Evolutionary conservation across 202 grass and related monocot genomes (phyloP).

Genomic region (Tripidium arundinaceum): DNA sequence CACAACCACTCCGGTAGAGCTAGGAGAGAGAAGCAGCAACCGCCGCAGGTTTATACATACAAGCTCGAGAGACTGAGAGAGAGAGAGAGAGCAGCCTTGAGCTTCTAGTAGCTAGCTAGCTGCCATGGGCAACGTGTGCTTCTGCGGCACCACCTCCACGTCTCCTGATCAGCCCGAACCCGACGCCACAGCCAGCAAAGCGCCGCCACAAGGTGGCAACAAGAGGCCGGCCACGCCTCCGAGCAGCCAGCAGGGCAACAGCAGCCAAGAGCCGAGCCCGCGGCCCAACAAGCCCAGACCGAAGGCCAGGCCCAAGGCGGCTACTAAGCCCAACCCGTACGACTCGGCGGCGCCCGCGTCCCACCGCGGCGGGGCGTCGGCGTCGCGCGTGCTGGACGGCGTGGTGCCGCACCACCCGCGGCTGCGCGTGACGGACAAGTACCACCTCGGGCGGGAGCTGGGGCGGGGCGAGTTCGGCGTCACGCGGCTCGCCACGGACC

Average conservation of each 20-base stretch:
- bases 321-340: conserved; percentile 32
- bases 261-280: conserved; percentile 10
- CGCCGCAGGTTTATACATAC: not conserved
- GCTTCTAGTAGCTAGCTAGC: too few relatives aligned
- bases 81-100: not conserved
- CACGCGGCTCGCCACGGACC: conserved; percentile 57
- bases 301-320: not conserved
- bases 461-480: conserved; percentile 77
- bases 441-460: conserved; percentile 50
- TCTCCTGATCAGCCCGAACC: not conserved
- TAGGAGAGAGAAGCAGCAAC: not conserved
- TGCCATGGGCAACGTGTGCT: conserved; percentile 42
- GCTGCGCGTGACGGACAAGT: conserved; percentile 67
- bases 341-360: not conserved
- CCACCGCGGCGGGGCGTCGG: not conserved
- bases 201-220: not conserved
- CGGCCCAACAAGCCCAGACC: not conserved
- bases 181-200: not conserved
- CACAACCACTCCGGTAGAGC: not conserved
- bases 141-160: conserved; percentile 34
- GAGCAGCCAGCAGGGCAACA: conserved; percentile 15
- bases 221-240: conserved; percentile 14
- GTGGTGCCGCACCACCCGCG: conserved; percentile 60
- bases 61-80: too few relatives aligned
- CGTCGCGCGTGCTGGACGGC: conserved; percentile 50